Conservation (phyloP, 345 rosid genomes). For the Boechera divaricarpa region DNA sequence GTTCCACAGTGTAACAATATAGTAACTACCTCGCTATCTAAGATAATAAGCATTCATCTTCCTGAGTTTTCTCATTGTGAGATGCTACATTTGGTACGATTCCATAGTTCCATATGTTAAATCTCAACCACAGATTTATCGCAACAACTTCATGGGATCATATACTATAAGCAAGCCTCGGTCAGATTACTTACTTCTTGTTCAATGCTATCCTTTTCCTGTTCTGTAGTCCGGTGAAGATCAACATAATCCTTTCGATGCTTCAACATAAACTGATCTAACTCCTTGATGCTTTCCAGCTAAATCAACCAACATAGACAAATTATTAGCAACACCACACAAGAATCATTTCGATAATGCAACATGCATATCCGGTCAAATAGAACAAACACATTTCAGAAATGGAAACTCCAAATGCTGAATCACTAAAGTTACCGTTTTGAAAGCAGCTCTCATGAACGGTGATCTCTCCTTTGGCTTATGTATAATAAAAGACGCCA, state of each 20-base stretch:
- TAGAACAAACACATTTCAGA: neutral
- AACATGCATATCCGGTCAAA: neutral
- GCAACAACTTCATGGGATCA: neutral
- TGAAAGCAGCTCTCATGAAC: slow-evolving; percentile 68
- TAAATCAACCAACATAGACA: slow-evolving; percentile 36
- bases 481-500: slow-evolving; percentile 90
- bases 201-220: slow-evolving; percentile 90
- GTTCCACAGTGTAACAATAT: neutral
- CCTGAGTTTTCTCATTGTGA: neutral
- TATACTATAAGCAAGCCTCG: neutral
- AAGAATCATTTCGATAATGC: slow-evolving; percentile 4
- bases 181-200: slow-evolving; percentile 68
- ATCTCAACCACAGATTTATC: neutral
- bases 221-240: slow-evolving; percentile 78
- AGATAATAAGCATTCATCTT: slow-evolving; percentile 17
- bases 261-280: slow-evolving; percentile 77
- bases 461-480: slow-evolving; percentile 66
- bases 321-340: slow-evolving; percentile 14
- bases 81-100: neutral
- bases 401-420: slow-evolving; percentile 11
- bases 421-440: slow-evolving; percentile 57
- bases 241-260: slow-evolving; percentile 89
- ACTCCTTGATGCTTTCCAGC: slow-evolving; percentile 75
- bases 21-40: slow-evolving; percentile 1
- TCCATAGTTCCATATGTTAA: slow-evolving; percentile 1